Evolutionary conservation across 1,139 yeast genomes (phyloP), one percentile per base, ranked within the genome.

Genomic region (Magnusiomyces fungicola): DNA sequence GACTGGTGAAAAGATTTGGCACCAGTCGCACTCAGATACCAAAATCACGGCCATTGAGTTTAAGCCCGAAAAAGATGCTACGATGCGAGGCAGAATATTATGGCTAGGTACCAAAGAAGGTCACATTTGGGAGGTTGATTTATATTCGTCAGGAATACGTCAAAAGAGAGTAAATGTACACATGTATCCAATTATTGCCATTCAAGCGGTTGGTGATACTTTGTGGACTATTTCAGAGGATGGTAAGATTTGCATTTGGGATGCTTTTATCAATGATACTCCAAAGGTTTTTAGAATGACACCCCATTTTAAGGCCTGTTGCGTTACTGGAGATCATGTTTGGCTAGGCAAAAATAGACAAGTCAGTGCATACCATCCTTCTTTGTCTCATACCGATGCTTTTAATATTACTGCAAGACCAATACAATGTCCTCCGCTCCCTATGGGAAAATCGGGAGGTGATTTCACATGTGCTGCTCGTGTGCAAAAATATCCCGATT

Each of bases 101-200:
- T 68, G 72, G 72, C 51, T 66, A 1, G 73, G 73, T 1, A 64
- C 69, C 5, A 65, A 62, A 48, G 71, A 68, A 18, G 73, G 73
- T 3, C 57, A 58, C 14, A 41, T 69, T 12, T 60, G 65, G 58
- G 69, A 67, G 50, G 54, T 63, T 1, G 62, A 59, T 49, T 27
- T 63, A 23, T 29, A 24, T 18, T 36, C 32, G 9, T 25, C 32
- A 6, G 38, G n/a, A 2, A 53, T 59, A 6, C 49, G 51, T 10
- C 55, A 53, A 36, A 60, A 58, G 34, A 58, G 69, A 5, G 39
- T 57, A 3, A 63, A 64, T 25, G 61, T 58, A 24, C 71, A 68
- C 50, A 47, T 56, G 43, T 50, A 62, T 2, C 56, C 69, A 1
- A 50, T 68, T 6, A 61, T 61, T 4, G 56, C 56, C 12, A 65